phyloP scores from a whole-genome alignment of 208 protist genomes.

The Acanthamoeba sp. region DNA sequence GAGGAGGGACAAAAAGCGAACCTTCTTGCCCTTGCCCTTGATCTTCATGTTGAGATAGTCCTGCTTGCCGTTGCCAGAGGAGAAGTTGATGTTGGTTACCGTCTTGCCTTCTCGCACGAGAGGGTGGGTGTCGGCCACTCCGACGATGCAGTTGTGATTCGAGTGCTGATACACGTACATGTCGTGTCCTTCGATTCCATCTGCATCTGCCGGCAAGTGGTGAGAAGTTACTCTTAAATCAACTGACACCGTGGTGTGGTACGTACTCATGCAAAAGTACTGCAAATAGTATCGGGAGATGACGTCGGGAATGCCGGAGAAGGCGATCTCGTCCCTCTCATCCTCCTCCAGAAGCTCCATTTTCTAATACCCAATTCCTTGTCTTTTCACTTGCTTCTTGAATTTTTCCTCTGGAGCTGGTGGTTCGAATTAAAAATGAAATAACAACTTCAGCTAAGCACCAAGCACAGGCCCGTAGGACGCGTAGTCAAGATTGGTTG shows the following conservation, averaged over 20 bases:
- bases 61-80: background rate
- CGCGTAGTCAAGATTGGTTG: too few relatives aligned
- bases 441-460: too few relatives aligned
- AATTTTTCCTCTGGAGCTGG: background rate
- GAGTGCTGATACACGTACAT: constrained; percentile 75
- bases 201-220: background rate
- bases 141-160: constrained; percentile 70
- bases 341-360: constrained; percentile 55
- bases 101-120: constrained; percentile 29
- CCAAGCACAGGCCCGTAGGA: too few relatives aligned
- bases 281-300: constrained; percentile 70
- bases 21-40: constrained; percentile 62
- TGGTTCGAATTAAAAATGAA: background rate
- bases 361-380: background rate
- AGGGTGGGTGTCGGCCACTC: constrained; percentile 5
- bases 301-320: constrained; percentile 58
- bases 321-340: constrained; percentile 23
- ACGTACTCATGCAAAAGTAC: constrained; percentile 36
- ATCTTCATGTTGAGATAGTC: constrained; percentile 59
- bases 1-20: background rate
- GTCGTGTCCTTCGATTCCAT: constrained; percentile 64
- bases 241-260: background rate
- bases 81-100: constrained; percentile 63
- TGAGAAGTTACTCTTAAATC: background rate
- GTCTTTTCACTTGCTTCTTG: background rate